Evolutionary conservation across 1,284 basidiomycete genomes (phyloP).

Genomic region (Ceratorhiza oryzae-sativae): DNA sequence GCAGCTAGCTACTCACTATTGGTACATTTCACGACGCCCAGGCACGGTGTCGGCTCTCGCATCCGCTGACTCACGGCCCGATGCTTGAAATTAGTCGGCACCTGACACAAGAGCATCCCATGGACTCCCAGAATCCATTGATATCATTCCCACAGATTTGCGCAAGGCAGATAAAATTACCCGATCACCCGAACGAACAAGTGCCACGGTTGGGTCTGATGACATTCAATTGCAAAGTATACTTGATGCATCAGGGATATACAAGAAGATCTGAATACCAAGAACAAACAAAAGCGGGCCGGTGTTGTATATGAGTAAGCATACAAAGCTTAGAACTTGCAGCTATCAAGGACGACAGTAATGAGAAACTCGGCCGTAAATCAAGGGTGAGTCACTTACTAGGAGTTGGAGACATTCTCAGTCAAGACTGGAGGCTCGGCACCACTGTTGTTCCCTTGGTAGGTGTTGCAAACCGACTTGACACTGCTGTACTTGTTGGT

Average conservation of each 20-base stretch:
- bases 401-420: slow-evolving; percentile 26
- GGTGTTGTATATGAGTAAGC: background rate
- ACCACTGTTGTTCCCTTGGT: slow-evolving; percentile 37
- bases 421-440: slow-evolving; percentile 30
- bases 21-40: no score
- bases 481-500: slow-evolving; percentile 15
- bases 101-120: no score
- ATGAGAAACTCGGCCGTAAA: background rate
- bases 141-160: no score
- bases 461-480: slow-evolving; percentile 31
- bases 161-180: background rate
- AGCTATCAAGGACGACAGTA: background rate
- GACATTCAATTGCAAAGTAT: background rate
- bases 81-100: no score
- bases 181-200: no score
- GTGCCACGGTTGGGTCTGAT: background rate
- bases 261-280: background rate
- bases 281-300: background rate
- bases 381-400: background rate
- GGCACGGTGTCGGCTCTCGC: no score
- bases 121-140: no score
- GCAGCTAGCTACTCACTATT: no score
- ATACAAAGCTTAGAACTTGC: background rate
- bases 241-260: background rate
- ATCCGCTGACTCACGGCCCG: no score